A percentile compares a stretch with the other conserved stretches of the same genome.
These are phyloP conservation scores for Aspergillus carbonarius DNA, from an alignment of 2,329 filamentous ascomycete genomes.

Conservation along the genomic window DNA sequence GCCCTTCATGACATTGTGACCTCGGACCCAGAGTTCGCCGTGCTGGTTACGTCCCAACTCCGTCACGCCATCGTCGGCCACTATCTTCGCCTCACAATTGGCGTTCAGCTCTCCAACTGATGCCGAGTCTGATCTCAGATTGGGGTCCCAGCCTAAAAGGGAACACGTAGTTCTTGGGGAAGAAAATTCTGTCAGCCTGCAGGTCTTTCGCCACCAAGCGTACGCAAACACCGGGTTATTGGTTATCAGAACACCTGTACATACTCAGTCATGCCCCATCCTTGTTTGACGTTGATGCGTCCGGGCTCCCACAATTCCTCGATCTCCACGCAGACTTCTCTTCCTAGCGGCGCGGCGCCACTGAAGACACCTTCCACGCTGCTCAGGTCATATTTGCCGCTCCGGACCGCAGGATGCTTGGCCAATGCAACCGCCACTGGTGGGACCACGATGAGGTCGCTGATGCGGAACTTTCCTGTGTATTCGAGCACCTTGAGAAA, in stretches of 20 bases:
- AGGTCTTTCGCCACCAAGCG: slow-evolving; percentile 3
- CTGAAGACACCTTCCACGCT: slow-evolving; percentile 60
- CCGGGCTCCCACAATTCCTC: slow-evolving; percentile 56
- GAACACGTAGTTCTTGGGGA: slow-evolving; percentile 62
- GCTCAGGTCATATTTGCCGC: slow-evolving; percentile 63
- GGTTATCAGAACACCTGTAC: slow-evolving; percentile 14
- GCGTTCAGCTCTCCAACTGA: slow-evolving; percentile 65
- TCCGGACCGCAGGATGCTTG: slow-evolving; percentile 64
- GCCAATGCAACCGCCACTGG: slow-evolving; percentile 72
- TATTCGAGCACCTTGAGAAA: slow-evolving; percentile 69
- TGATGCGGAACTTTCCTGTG: slow-evolving; percentile 68
- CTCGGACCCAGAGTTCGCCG: slow-evolving; percentile 73
- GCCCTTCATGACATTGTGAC: slow-evolving; percentile 70
- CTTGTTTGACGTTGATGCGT: slow-evolving; percentile 61
- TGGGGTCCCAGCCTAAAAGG: slow-evolving; percentile 63
- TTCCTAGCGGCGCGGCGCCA: slow-evolving; percentile 67
- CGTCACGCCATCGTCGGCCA: slow-evolving; percentile 50
- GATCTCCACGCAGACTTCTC: slow-evolving; percentile 57
- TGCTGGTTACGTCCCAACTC: slow-evolving; percentile 55
- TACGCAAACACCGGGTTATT: neutral
- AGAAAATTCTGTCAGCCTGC: slow-evolving; percentile 9
- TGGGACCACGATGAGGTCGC: slow-evolving; percentile 66
- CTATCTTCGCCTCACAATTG: slow-evolving; percentile 68
- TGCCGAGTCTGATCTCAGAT: slow-evolving; percentile 42
- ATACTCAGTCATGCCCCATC: slow-evolving; percentile 84